Percentiles rank a stretch among this genome's conserved stretches.
Conservation (phyloP, 192 early-diverging fungal species). For the Gonapodya sp. region DNA sequence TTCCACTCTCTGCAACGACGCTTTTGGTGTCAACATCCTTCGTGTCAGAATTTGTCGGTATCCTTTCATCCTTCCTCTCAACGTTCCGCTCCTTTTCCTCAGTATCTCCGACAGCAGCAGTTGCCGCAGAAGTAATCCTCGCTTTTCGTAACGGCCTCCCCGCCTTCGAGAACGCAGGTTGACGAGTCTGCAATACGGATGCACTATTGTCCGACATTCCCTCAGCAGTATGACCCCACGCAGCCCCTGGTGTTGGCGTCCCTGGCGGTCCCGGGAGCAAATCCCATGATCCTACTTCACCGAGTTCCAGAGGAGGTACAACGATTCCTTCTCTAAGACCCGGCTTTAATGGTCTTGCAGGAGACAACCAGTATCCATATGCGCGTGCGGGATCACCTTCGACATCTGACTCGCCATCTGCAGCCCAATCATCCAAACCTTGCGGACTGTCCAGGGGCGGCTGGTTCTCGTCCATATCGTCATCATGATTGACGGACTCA, state of each 20-base stretch:
- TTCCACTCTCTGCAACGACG: background rate
- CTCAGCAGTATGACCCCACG: background rate
- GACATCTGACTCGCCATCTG: background rate
- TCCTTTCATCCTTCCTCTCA: background rate
- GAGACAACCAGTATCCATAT: background rate
- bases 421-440: background rate
- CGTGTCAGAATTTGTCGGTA: background rate
- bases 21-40: background rate
- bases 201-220: background rate
- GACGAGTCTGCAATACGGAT: background rate
- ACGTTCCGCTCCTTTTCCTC: background rate
- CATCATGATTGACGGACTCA: background rate
- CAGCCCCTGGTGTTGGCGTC: background rate
- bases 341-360: background rate
- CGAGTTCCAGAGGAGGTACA: background rate
- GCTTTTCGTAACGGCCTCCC: background rate
- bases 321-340: background rate
- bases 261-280: background rate
- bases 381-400: background rate
- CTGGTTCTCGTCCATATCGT: background rate
- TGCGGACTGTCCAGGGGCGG: background rate
- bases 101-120: background rate
- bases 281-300: background rate
- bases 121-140: background rate
- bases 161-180: background rate